Evolutionary conservation across 306 rosid species (phyloP), one percentile per base, ranked within the genome.

Genomic region (Inga oerstediana): DNA sequence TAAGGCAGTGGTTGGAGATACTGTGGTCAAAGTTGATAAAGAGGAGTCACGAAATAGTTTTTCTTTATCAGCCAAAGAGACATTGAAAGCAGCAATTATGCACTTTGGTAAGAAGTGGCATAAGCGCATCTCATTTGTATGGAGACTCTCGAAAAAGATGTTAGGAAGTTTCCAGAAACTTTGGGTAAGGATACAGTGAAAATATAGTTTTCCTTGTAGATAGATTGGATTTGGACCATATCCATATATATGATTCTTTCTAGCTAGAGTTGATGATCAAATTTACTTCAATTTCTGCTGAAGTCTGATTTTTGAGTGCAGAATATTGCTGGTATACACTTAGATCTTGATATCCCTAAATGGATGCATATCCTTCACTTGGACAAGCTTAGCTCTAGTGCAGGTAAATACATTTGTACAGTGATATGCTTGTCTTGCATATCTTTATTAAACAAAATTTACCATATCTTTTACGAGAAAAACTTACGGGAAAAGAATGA

Each of bases 321-420:
- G 99, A 88, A 87, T 88, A 79, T 94, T 86, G 87, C 97, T 62
- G 98, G 98, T 73, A 89, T 97, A 83, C 92, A 86, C 87, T 86
- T 89, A 70, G 85, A 93, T 92, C 93, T 97, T 85, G 98, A 97
- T 87, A 77, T 90, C 84, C 97, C 97, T 67, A 97, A 94, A 90
- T 97, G 97, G 99, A 80, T 89, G 91, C 93, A 24, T 82, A 80
- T 94, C 77, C 97, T 97, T 90, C 97, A 84, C 84, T 78, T 91
- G 91, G 98, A 94, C 87, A 89, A 86, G 93, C 85, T 92, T 74
- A 93, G 88, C 89, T 76, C 84, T 11, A 84, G 86, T 91, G 94
- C 94, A 89, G 99, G 98, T 97, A 88, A 75, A 51, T 51, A 10
- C 16, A 77, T 43, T 79, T 73, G 61, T 72, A 45, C 68, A 35